Conservation (phyloP, 1,284 basidiomycete genomes). For the Malassezia dermatis region DNA sequence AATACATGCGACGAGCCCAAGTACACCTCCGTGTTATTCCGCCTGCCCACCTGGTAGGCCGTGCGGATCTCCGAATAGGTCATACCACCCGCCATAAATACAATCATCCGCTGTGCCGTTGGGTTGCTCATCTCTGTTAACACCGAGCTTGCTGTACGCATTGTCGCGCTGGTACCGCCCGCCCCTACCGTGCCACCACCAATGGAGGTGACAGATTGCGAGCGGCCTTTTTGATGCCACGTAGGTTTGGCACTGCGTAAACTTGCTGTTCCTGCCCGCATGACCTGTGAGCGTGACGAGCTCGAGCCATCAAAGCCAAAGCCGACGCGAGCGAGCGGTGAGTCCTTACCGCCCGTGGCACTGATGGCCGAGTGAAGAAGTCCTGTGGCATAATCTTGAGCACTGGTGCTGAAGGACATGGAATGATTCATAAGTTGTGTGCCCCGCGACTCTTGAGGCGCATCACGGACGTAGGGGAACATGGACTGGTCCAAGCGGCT, state of each 20-base stretch:
- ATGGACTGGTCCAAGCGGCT: slow-evolving; percentile 65
- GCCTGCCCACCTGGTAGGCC: slow-evolving; percentile 66
- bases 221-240: slow-evolving; percentile 20
- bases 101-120: slow-evolving; percentile 67
- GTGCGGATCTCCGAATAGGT: slow-evolving; percentile 90
- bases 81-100: slow-evolving; percentile 91
- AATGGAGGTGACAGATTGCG: slow-evolving; percentile 9
- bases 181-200: slow-evolving; percentile 19
- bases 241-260: slow-evolving; percentile 20
- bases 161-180: not conserved
- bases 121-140: slow-evolving; percentile 48
- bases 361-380: slow-evolving; percentile 14
- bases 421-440: not conserved
- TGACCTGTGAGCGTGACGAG: not conserved
- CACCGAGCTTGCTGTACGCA: not conserved
- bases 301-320: slow-evolving; percentile 15
- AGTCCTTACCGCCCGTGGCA: slow-evolving; percentile 19
- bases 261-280: slow-evolving; percentile 5
- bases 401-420: not conserved
- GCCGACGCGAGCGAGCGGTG: slow-evolving; percentile 22
- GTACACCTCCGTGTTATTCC: slow-evolving; percentile 74
- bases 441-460: slow-evolving; percentile 55
- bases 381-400: slow-evolving; percentile 14
- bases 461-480: slow-evolving; percentile 86
- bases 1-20: slow-evolving; percentile 83